Percentiles rank a stretch among this genome's conserved stretches.
These are phyloP conservation scores for apple (Malus domestica) DNA, from an alignment of 306 rosid species.

Conservation along the genomic window DNA sequence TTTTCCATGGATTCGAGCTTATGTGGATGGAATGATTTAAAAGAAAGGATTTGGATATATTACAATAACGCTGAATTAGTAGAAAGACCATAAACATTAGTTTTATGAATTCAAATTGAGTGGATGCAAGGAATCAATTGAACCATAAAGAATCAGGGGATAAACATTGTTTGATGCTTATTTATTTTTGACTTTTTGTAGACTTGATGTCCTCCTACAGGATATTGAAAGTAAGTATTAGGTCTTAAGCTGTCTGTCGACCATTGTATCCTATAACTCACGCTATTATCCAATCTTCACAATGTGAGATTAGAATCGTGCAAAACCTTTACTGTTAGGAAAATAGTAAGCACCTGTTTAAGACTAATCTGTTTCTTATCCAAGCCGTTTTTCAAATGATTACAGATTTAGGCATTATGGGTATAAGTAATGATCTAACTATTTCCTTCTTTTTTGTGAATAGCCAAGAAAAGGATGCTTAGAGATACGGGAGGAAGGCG, in stretches of 20 bases:
- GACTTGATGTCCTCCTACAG: neutral
- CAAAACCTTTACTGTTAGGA: neutral
- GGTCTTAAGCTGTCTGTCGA: neutral
- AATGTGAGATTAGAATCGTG: neutral
- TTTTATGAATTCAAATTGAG: neutral
- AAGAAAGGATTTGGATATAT: neutral
- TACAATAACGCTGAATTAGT: neutral
- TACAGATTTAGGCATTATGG: neutral
- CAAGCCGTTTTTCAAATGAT: neutral
- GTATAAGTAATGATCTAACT: neutral
- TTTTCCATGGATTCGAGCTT: neutral
- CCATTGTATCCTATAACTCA: too few relatives aligned
- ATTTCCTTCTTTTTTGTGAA: neutral
- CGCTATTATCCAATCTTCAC: too few relatives aligned
- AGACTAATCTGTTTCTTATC: neutral
- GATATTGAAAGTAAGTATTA: neutral
- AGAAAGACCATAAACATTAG: neutral
- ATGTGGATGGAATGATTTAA: neutral
- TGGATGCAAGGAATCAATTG: neutral
- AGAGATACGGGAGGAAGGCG: constrained; percentile 62
- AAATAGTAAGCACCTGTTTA: neutral
- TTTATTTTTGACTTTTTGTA: neutral
- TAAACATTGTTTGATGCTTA: neutral
- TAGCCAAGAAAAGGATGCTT: constrained; percentile 97
- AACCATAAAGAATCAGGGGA: neutral